phyloP scores from a whole-genome alignment of 2,329 filamentous ascomycete species.

The Penicillium sp. region DNA sequence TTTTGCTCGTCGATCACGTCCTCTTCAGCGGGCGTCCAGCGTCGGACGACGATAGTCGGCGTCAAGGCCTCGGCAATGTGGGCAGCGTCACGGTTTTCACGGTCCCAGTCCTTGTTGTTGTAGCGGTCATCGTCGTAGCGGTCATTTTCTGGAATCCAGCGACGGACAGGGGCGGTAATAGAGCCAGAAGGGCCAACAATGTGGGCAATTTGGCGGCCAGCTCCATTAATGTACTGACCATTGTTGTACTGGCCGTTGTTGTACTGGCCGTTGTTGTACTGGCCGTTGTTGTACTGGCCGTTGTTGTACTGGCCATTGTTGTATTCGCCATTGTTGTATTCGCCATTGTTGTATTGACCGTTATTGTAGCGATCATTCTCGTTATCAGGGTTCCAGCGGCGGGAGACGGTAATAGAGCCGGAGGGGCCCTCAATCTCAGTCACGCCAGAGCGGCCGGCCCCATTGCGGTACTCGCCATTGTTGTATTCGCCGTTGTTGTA shows the following conservation, averaged over 20 bases:
- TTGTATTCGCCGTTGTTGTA: background rate
- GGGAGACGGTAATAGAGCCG: background rate
- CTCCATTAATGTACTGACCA: background rate
- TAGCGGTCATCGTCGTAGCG: background rate
- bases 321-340: background rate
- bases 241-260: background rate
- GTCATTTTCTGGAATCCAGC: conserved; percentile 3
- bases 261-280: background rate
- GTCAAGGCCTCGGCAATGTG: background rate
- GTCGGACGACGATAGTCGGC: background rate
- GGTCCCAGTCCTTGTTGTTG: conserved; percentile 7
- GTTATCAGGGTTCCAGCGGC: background rate
- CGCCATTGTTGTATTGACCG: background rate
- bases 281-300: background rate
- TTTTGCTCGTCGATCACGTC: background rate
- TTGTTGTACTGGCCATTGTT: background rate
- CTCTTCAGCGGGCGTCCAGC: background rate
- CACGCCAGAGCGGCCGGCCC: background rate
- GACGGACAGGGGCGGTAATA: background rate
- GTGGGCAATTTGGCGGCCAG: background rate
- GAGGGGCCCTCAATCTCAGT: background rate
- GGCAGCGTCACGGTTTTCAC: conserved; percentile 8
- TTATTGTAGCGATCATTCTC: background rate
- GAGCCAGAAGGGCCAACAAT: background rate
- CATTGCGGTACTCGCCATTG: background rate